Percentiles rank a stretch among this genome's conserved stretches.
These are phyloP conservation scores for Hura crepitans DNA, from an alignment of 441 rosid species.

Conservation along the genomic window DNA sequence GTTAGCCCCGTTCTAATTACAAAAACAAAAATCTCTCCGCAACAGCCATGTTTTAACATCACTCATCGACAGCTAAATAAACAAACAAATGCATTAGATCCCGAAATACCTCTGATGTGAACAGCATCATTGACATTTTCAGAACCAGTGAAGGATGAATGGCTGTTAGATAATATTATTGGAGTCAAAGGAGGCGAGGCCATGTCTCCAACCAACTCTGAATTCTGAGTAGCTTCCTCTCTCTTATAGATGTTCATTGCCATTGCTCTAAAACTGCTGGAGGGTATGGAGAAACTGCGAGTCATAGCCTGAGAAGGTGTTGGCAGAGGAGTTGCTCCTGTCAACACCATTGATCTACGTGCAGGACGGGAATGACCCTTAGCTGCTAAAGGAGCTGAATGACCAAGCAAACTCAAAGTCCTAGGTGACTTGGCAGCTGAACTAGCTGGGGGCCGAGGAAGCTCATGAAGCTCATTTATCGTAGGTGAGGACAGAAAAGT, in stretches of 20 bases:
- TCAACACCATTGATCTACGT: constrained; percentile 33
- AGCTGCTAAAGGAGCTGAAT: constrained; percentile 70
- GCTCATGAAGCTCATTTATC: constrained; percentile 82
- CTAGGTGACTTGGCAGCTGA: constrained; percentile 47
- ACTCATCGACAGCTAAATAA: neutral
- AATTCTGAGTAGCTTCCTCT: constrained; percentile 30
- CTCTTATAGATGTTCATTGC: constrained; percentile 40
- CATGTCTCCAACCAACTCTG: constrained; percentile 40
- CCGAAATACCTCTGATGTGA: constrained; percentile 38
- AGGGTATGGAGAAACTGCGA: constrained; percentile 86
- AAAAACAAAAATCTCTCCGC: neutral
- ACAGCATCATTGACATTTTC: constrained; percentile 23
- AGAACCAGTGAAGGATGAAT: constrained; percentile 24
- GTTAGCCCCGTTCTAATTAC: neutral
- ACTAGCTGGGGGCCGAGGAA: constrained; percentile 80
- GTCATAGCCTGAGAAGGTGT: constrained; percentile 59
- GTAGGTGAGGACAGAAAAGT: constrained; percentile 72
- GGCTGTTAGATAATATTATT: constrained; percentile 39
- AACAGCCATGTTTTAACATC: neutral
- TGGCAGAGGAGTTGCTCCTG: constrained; percentile 70
- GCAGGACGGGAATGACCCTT: constrained; percentile 48
- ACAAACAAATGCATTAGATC: neutral
- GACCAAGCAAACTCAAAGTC: constrained; percentile 50
- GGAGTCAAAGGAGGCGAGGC: constrained; percentile 71
- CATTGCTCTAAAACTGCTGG: constrained; percentile 44